phyloP scores from a whole-genome alignment of 805 yeast genomes.

The Kodamaea neixiangensis region DNA sequence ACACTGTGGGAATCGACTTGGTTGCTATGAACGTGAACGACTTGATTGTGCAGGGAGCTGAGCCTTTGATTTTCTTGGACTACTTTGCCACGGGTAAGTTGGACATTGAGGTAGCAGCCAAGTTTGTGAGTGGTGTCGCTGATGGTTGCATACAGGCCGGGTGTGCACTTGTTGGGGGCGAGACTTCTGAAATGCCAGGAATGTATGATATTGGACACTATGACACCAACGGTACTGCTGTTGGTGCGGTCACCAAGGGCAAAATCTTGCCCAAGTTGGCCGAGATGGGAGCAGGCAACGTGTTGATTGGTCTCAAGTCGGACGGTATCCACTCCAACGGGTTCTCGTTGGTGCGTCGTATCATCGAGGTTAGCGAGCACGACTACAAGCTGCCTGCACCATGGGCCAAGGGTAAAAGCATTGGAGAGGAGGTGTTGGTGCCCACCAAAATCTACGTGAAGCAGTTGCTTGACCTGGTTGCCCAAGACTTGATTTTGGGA shows the following conservation, averaged over 20 bases:
- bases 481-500: conserved; percentile 71
- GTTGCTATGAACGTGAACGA: conserved; percentile 99
- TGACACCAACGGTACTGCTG: conserved; percentile 98
- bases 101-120: conserved; percentile 79
- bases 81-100: conserved; percentile 95
- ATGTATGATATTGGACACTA: conserved; percentile 94
- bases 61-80: conserved; percentile 92
- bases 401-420: conserved; percentile 66
- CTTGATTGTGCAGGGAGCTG: conserved; percentile 98
- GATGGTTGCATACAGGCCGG: conserved; percentile 94
- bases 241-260: conserved; percentile 86
- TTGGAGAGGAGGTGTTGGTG: conserved; percentile 81
- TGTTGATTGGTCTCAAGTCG: conserved; percentile 82
- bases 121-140: conserved; percentile 93
- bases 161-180: conserved; percentile 98
- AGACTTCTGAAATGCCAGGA: conserved; percentile 99
- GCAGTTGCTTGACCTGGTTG: conserved; percentile 75
- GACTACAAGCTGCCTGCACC: conserved; percentile 80
- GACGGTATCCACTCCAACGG: conserved; percentile 98
- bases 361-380: conserved; percentile 70
- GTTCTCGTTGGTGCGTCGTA: conserved; percentile 89
- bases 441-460: conserved; percentile 97
- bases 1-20: conserved; percentile 97
- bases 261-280: conserved; percentile 71
- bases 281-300: conserved; percentile 75